Percentiles rank a stretch among this genome's conserved stretches.
phyloP scores from a whole-genome alignment of 1,139 yeast species.

The Torulaspora globosa region DNA sequence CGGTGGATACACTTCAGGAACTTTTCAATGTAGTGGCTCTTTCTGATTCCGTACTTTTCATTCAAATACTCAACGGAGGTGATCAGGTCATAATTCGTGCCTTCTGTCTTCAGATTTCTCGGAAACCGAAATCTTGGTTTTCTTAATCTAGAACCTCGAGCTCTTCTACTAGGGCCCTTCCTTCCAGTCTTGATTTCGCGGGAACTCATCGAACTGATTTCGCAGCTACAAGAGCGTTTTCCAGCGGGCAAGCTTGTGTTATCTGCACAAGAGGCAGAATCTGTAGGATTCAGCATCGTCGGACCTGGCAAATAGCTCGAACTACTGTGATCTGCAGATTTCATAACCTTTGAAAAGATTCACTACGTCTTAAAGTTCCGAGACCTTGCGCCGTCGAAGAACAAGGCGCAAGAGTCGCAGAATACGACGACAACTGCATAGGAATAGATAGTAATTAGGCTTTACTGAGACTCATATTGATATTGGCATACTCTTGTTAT shows the following conservation, averaged over 20 bases:
- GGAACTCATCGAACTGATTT: background rate
- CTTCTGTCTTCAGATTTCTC: conserved; percentile 25
- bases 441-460: background rate
- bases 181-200: background rate
- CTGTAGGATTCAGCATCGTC: conserved; percentile 4
- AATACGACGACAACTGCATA: background rate
- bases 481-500: background rate
- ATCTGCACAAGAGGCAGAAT: background rate
- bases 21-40: conserved; percentile 31
- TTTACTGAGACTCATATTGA: background rate
- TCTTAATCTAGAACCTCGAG: conserved; percentile 5
- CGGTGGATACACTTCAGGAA: conserved; percentile 35
- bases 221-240: conserved; percentile 1
- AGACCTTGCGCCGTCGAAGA: conserved; percentile 1
- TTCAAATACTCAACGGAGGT: conserved; percentile 34
- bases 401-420: background rate
- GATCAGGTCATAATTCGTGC: conserved; percentile 31
- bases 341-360: background rate
- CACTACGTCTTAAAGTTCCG: background rate
- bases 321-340: background rate
- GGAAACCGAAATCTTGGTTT: conserved; percentile 20
- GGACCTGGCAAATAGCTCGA: too few species aligned
- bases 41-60: conserved; percentile 34
- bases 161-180: conserved; percentile 5
- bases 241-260: background rate